phyloP scores from a whole-genome alignment of 1,139 yeast species.

The Saccharomyces uvarum region DNA sequence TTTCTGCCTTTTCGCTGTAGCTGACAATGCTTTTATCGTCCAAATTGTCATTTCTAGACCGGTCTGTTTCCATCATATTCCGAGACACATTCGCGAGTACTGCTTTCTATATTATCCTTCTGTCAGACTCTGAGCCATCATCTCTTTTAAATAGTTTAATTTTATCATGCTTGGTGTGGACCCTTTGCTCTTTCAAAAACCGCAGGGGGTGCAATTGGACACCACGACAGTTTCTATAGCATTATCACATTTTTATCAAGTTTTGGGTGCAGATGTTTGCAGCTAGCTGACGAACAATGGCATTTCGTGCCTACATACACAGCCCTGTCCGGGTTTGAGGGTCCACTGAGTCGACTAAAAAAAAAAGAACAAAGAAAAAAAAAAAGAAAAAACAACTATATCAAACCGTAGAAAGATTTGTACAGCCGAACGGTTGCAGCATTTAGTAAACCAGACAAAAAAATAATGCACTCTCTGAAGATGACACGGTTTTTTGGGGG shows the following conservation, averaged over 20 bases:
- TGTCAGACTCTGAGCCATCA: not conserved
- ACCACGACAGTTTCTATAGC: not conserved
- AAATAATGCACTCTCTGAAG: too few species aligned
- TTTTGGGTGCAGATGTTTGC: not conserved
- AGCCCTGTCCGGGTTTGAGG: not conserved
- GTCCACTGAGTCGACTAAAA: too few species aligned
- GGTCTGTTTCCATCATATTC: not conserved
- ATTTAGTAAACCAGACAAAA: too few species aligned
- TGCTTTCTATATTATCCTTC: not conserved
- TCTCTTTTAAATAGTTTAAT: not conserved
- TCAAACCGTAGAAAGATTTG: too few species aligned
- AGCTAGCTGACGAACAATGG: not conserved
- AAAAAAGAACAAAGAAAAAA: too few species aligned
- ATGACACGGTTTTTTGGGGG: too few species aligned
- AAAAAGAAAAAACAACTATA: too few species aligned
- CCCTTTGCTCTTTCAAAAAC: not conserved
- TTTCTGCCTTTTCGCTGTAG: not conserved
- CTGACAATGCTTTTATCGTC: not conserved
- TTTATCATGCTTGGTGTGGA: not conserved
- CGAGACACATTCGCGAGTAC: not conserved
- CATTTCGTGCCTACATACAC: not conserved
- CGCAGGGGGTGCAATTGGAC: not conserved
- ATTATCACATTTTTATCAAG: too few species aligned
- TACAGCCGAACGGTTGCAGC: too few species aligned
- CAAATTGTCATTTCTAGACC: not conserved